These are phyloP conservation scores for Ascochyta rabiei DNA, from an alignment of 2,329 filamentous ascomycete genomes.

Conservation along the genomic window DNA sequence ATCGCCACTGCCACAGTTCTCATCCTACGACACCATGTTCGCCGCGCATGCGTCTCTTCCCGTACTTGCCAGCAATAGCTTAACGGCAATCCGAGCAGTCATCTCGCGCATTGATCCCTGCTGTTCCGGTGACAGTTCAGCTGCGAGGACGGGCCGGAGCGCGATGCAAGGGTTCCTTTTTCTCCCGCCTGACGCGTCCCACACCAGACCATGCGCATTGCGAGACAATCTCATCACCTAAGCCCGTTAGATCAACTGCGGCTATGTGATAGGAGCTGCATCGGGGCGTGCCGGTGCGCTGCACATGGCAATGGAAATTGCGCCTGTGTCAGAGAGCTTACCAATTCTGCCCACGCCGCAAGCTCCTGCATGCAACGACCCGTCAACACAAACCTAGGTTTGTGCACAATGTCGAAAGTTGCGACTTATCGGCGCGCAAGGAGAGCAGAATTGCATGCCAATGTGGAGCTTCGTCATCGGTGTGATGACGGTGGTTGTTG, in stretches of 20 bases:
- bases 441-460: not conserved
- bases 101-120: constrained; percentile 31
- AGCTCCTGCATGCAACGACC: constrained; percentile 1
- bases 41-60: not conserved
- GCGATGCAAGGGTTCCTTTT: constrained; percentile 37
- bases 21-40: not conserved
- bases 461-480: not conserved
- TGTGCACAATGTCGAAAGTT: not conserved
- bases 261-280: constrained; percentile 24
- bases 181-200: constrained; percentile 34
- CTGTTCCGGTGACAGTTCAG: constrained; percentile 38
- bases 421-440: not conserved
- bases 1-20: not conserved
- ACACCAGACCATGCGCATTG: constrained; percentile 13
- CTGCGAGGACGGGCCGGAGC: constrained; percentile 43
- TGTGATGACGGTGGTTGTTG: constrained; percentile 8
- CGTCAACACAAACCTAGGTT: not conserved
- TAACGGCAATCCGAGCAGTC: not conserved
- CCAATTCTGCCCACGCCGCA: constrained; percentile 6
- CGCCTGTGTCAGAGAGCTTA: constrained; percentile 2
- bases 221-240: constrained; percentile 13
- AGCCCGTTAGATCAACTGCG: constrained; percentile 26
- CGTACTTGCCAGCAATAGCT: not conserved
- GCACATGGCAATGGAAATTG: constrained; percentile 12
- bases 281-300: constrained; percentile 28